These are phyloP conservation scores for Fusarium coffeatum DNA, from an alignment of 2,329 filamentous ascomycete genomes.

Conservation along the genomic window DNA sequence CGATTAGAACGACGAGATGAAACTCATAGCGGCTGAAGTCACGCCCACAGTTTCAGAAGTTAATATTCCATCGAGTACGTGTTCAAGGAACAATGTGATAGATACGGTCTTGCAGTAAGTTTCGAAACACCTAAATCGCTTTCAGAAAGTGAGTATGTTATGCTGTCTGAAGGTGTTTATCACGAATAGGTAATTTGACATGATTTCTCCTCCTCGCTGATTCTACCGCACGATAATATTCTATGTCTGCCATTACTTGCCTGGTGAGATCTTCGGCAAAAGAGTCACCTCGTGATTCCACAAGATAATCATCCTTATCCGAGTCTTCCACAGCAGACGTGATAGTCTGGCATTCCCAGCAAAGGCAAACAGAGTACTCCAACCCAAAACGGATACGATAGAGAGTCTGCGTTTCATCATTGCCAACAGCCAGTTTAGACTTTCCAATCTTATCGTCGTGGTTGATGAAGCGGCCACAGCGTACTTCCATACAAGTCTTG, in stretches of 20 bases:
- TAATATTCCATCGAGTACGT: constrained; percentile 37
- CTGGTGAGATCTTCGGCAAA: constrained; percentile 3
- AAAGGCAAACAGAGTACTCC: constrained; percentile 32
- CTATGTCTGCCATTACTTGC: constrained; percentile 11
- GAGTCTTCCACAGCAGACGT: constrained; percentile 28
- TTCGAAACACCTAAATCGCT: neutral
- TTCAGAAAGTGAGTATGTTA: neutral
- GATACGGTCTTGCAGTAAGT: too few relatives aligned
- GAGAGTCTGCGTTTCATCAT: constrained; percentile 28
- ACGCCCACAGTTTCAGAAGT: constrained; percentile 23
- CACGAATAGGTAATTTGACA: constrained; percentile 15
- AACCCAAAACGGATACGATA: constrained; percentile 36
- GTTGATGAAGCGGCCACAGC: constrained; percentile 46
- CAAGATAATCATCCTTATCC: constrained; percentile 6
- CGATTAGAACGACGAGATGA: constrained; percentile 23
- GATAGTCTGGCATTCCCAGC: constrained; percentile 41
- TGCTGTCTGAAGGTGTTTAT: neutral
- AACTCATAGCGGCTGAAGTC: constrained; percentile 28
- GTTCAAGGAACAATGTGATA: neutral
- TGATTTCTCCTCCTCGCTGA: constrained; percentile 30
- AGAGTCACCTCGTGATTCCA: neutral
- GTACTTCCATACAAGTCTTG: constrained; percentile 20
- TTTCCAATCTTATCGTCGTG: constrained; percentile 39
- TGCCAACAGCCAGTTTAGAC: constrained; percentile 13
- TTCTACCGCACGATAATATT: constrained; percentile 32